Base-by-base conservation (phyloP, 164 flowering plant genomes). In the Cinnamomum micranthum region DNA sequence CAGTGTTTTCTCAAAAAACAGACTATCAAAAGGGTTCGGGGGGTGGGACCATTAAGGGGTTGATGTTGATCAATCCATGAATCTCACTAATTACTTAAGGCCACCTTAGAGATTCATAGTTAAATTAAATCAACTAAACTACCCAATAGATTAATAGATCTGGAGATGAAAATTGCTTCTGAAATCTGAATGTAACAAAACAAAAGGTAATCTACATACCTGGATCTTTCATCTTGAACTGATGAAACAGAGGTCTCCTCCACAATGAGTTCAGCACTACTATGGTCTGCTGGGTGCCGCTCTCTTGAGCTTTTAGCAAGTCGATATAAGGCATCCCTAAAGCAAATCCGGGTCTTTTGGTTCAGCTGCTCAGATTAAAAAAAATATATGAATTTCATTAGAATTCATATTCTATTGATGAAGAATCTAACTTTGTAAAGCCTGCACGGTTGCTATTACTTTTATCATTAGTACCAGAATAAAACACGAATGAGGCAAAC, bases 321-420 rank as follows among this genome's bases (percentile, higher is more conserved):
- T 67, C 91, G 89, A 77, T 84, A 89, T 20, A 89, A 81, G 58
- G 91, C 82, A 86, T 89, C 93, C 20, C 93, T 88, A 75, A 88
- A 84, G 85, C 88, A 82, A 63, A 86, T 75, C 11, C 91, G 83
- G 1, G 88, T 84, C 59, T 77, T 72, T n/a, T 80, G 78, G 55
- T 82, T 81, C 75, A 89, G 63, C 93, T 89, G 84, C 35, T 59
- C 35, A 41, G 23, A 28, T 11, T 41, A 70, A 14, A 10, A 58
- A 27, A 71, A n/a, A 55, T n/a, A 55, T 55, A 55, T 55, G 60
- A 5, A 55, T 50, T 22, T 17, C 7, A 64, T 73, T 12, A 70
- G 70, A 23, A 73, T 3, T 59, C 59, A 65, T 68, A 65, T 20
- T 22, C 19, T 50, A n/a, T 15, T 59, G 33, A 68, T 51, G 20